These are phyloP conservation scores for Colletotrichum aenigma DNA, from an alignment of 2,329 filamentous ascomycete species.

Conservation along the genomic window DNA sequence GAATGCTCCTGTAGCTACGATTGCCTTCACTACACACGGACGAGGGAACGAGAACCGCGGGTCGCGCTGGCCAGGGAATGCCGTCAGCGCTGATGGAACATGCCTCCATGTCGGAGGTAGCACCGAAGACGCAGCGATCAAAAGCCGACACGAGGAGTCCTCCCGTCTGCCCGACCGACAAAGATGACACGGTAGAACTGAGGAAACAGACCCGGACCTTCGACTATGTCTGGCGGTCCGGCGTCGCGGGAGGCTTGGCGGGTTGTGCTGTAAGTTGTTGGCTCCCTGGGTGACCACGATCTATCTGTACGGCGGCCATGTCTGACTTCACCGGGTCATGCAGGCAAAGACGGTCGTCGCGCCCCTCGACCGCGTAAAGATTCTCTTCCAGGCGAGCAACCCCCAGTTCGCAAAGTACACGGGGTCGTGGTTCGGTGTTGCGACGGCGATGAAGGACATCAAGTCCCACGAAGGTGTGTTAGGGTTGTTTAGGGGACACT, in stretches of 20 bases:
- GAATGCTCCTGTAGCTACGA: background rate
- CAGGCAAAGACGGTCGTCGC: slow-evolving; percentile 96
- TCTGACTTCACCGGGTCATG: background rate
- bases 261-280: slow-evolving; percentile 82
- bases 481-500: slow-evolving; percentile 92
- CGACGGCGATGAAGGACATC: slow-evolving; percentile 84
- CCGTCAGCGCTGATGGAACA: slow-evolving; percentile 59
- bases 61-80: slow-evolving; percentile 46
- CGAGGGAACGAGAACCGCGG: background rate
- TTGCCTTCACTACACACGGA: background rate
- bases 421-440: slow-evolving; percentile 84
- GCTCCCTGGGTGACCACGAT: background rate
- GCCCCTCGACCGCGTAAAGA: slow-evolving; percentile 96
- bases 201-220: slow-evolving; percentile 66
- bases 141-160: slow-evolving; percentile 35
- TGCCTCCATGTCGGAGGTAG: slow-evolving; percentile 62
- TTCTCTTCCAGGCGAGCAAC: slow-evolving; percentile 95
- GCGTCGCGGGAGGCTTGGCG: slow-evolving; percentile 85
- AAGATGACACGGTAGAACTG: slow-evolving; percentile 51
- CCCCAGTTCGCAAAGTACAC: slow-evolving; percentile 94
- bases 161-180: slow-evolving; percentile 53
- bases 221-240: slow-evolving; percentile 84
- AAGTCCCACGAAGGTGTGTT: slow-evolving; percentile 72
- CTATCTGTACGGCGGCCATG: background rate
- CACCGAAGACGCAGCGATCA: slow-evolving; percentile 35